Evolutionary conservation across 345 rosid genomes (phyloP).

Genomic region (Triadica sebifera): DNA sequence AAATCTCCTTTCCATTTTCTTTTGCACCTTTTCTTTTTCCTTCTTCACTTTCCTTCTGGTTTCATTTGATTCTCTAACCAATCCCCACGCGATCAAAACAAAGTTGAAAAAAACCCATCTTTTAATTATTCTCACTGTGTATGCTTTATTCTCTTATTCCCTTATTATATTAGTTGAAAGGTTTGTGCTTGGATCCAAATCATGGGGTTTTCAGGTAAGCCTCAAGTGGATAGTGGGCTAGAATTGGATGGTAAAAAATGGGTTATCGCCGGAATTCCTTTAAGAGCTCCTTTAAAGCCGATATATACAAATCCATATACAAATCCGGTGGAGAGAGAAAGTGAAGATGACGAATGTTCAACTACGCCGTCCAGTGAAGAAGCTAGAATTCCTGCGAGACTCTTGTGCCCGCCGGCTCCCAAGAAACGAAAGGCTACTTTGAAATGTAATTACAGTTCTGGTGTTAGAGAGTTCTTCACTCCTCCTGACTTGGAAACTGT

Average conservation of each 20-base stretch:
- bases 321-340: constrained; percentile 25
- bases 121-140: constrained; percentile 19
- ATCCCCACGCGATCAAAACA: constrained; percentile 1
- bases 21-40: background rate
- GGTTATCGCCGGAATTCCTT: constrained; percentile 55
- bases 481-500: constrained; percentile 51
- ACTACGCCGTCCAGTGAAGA: constrained; percentile 40
- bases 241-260: constrained; percentile 49
- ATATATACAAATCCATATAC: constrained; percentile 42
- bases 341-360: constrained; percentile 32
- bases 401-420: constrained; percentile 45
- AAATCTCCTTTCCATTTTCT: constrained; percentile 9
- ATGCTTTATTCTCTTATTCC: constrained; percentile 40
- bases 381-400: constrained; percentile 31
- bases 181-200: constrained; percentile 4
- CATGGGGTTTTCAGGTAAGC: constrained; percentile 60
- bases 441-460: constrained; percentile 25
- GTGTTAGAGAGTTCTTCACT: constrained; percentile 41
- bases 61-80: constrained; percentile 41
- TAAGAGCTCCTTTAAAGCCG: constrained; percentile 60
- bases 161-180: background rate
- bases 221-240: constrained; percentile 48
- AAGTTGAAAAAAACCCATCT: constrained; percentile 14
- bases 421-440: constrained; percentile 37
- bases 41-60: constrained; percentile 34